Conservation (phyloP, 2,329 filamentous ascomycete genomes). For the Trichoderma cornu-damae region DNA sequence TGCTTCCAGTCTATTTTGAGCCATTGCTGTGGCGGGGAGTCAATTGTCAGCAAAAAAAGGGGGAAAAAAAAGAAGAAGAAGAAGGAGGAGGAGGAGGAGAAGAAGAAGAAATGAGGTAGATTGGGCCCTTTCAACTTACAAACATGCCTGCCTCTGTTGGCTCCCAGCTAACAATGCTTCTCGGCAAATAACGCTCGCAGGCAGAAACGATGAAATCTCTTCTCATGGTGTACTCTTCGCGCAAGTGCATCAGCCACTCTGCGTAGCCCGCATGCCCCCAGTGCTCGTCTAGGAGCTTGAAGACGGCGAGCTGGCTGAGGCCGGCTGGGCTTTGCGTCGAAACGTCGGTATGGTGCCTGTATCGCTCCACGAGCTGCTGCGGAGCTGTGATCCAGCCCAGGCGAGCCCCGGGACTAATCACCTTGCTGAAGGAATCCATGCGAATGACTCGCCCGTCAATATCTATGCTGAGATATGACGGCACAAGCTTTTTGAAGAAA, state of each 20-base stretch:
- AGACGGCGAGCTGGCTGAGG: slow-evolving; percentile 1
- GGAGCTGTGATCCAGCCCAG: slow-evolving; percentile 80
- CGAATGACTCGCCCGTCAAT: slow-evolving; percentile 81
- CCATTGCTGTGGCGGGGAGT: not conserved
- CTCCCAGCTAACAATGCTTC: slow-evolving; percentile 2
- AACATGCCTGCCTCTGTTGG: slow-evolving; percentile 10
- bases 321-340: slow-evolving; percentile 6
- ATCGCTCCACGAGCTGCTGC: not conserved
- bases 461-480: slow-evolving; percentile 77
- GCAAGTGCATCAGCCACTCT: slow-evolving; percentile 11
- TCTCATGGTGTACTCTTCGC: not conserved
- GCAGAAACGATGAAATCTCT: slow-evolving; percentile 7
- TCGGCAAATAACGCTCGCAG: slow-evolving; percentile 1
- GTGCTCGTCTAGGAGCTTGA: slow-evolving; percentile 12
- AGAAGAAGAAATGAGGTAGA: too few species aligned
- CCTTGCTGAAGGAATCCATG: slow-evolving; percentile 92
- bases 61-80: too few species aligned
- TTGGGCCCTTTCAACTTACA: slow-evolving; percentile 3
- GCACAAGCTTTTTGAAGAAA: slow-evolving; percentile 78
- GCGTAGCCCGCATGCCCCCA: slow-evolving; percentile 8
- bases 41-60: too few species aligned
- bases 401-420: slow-evolving; percentile 81
- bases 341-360: slow-evolving; percentile 6
- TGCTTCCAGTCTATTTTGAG: slow-evolving; percentile 12
- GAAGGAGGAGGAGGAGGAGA: too few species aligned